phyloP scores from a whole-genome alignment of 2,329 filamentous ascomycete genomes.

The Lasiodiplodia sp. region DNA sequence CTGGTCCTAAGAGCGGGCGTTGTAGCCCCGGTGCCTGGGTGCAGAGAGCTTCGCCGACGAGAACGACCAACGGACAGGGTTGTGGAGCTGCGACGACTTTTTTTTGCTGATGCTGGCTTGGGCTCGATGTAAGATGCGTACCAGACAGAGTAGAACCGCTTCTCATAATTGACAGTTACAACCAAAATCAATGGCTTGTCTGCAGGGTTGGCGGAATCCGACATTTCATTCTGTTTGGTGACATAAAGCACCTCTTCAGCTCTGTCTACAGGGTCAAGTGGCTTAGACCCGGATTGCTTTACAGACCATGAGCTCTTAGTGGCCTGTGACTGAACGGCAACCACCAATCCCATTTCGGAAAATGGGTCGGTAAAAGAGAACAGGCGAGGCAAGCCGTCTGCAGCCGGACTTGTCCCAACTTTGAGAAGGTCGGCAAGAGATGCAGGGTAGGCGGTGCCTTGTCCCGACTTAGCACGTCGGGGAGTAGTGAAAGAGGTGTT shows the following conservation, averaged over 20 bases:
- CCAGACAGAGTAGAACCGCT: conserved; percentile 84
- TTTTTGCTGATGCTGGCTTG: conserved; percentile 57
- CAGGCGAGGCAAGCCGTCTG: conserved; percentile 72
- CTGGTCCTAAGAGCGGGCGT: conserved; percentile 73
- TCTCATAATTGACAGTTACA: conserved; percentile 80
- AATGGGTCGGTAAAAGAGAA: conserved; percentile 88
- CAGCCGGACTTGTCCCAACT: conserved; percentile 36
- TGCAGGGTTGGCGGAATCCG: conserved; percentile 51
- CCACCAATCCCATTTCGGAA: conserved; percentile 83
- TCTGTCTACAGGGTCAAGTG: conserved; percentile 70
- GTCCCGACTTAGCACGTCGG: conserved; percentile 36
- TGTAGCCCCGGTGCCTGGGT: conserved; percentile 69
- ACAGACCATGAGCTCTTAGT: conserved; percentile 32
- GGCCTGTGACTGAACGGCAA: conserved; percentile 48
- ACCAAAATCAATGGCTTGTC: conserved; percentile 69
- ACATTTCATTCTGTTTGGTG: conserved; percentile 68
- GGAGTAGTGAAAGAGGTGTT: conserved; percentile 40
- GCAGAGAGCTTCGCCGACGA: conserved; percentile 69
- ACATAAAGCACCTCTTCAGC: conserved; percentile 86
- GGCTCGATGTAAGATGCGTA: conserved; percentile 78
- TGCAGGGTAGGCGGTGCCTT: conserved; percentile 36
- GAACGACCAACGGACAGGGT: conserved; percentile 50
- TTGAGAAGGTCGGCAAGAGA: conserved; percentile 45
- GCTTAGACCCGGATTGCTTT: conserved; percentile 45
- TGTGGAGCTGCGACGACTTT: conserved; percentile 40